Conservation (phyloP, 1,284 basidiomycete species). For the Ustilago cynodontis region DNA sequence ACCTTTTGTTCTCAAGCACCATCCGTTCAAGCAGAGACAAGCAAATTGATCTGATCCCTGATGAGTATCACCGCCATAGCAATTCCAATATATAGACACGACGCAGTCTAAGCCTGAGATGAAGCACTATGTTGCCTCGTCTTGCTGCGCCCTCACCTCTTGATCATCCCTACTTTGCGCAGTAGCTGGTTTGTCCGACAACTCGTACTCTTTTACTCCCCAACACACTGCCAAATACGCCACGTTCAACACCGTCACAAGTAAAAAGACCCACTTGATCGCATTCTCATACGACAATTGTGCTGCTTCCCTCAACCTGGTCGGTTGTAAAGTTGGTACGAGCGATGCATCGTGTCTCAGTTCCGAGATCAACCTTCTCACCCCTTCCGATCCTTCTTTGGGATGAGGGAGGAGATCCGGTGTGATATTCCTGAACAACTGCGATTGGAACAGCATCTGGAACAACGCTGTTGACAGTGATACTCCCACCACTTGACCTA, state of each 20-base stretch:
- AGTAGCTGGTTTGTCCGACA: conserved; percentile 38
- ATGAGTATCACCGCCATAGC: too few relatives aligned
- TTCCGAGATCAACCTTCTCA: conserved; percentile 75
- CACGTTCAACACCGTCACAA: conserved; percentile 79
- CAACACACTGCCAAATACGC: conserved; percentile 40
- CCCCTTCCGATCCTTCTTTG: conserved; percentile 12
- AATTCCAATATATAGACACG: neutral
- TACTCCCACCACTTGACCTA: conserved; percentile 85
- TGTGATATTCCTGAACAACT: conserved; percentile 77
- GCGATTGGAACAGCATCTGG: conserved; percentile 77
- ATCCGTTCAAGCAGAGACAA: too few relatives aligned
- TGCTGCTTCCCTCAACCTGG: conserved; percentile 77
- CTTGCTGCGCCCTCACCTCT: neutral
- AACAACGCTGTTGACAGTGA: conserved; percentile 82
- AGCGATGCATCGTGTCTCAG: conserved; percentile 84
- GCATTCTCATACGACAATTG: conserved; percentile 84
- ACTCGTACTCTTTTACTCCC: conserved; percentile 36
- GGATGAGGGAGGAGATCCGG: conserved; percentile 73
- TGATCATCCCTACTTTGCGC: neutral
- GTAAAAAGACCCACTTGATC: conserved; percentile 85
- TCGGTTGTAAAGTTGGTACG: conserved; percentile 78
- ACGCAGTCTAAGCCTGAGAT: conserved; percentile 2
- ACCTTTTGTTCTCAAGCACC: too few relatives aligned
- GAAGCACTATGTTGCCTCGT: neutral
- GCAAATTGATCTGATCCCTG: too few relatives aligned